Evolutionary conservation across 306 rosid genomes (phyloP), one percentile per base, ranked within the genome.

Genomic region (Boehmeria nivea): DNA sequence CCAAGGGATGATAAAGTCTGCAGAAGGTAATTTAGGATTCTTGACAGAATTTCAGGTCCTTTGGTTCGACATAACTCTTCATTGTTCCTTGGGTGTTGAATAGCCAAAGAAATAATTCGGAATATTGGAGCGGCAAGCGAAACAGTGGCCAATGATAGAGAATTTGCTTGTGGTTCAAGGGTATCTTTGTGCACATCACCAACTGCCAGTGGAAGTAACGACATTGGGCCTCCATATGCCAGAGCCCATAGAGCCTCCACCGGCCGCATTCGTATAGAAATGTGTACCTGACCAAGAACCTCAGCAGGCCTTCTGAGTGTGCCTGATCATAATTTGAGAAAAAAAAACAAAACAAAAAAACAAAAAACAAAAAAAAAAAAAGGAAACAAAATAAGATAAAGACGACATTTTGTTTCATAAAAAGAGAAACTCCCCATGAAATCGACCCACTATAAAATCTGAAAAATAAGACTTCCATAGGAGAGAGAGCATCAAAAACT

Each of bases 31-130:
- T 82, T 87, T 65, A 91, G 75, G 66, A 87, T 79, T 87, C 84
- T 84, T 24, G 99, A 91, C 59, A 91, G 84, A 81, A 91, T 78
- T 78, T 83, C 99, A n/a, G 99, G 99, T 44, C 99, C 99, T 81
- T 83, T 67, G 59, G 75, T 52, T 64, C 83, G 87, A 75, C 72
- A 75, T 57, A 91, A 71, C 77, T 87, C 96, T 71, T 84, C 99
- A 69, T 76, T 84, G 83, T 87, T 91, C 70, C 78, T 80, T n/a
- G 95, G 87, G 64, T 84, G 71, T 60, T 81, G 83, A 65, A 79
- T 63, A 58, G 99, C 93, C 43, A 37, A 62, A 40, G 95, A 72
- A 71, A 89, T 85, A 69, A 86, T 78, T 74, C 97, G 79, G 60
- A 89, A 83, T 65, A 89, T 72, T 50, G 97, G 83, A 51, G 85